Conservation (phyloP, 495 filamentous ascomycete genomes). For the Annulohypoxylon stygium region DNA sequence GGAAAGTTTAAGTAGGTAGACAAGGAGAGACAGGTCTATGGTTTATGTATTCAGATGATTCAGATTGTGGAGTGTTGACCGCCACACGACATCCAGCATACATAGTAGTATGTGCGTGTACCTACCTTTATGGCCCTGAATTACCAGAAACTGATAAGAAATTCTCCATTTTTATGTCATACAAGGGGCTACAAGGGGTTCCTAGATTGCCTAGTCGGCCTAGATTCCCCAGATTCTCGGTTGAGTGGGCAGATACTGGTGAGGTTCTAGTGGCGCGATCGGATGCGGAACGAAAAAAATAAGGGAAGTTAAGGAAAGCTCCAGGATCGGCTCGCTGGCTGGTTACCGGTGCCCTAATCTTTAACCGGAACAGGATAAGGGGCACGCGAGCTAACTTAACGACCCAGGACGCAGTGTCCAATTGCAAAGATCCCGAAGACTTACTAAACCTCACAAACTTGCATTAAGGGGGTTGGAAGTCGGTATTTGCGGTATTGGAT, state of each 20-base stretch:
- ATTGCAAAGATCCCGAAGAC: conserved; percentile 18
- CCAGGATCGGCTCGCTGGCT: no score
- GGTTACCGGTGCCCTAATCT: conserved; percentile 11
- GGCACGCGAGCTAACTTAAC: conserved; percentile 41
- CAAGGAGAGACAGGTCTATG: conserved; percentile 25
- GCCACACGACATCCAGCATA: conserved; percentile 20
- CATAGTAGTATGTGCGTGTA: not conserved
- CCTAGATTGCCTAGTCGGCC: conserved; percentile 7
- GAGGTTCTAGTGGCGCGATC: conserved; percentile 40
- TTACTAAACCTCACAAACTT: not conserved
- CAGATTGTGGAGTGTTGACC: conserved; percentile 26
- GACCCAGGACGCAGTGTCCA: not conserved
- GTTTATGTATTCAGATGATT: conserved; percentile 31
- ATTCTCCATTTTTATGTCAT: conserved; percentile 43
- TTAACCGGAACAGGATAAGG: conserved; percentile 34
- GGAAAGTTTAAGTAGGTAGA: not conserved
- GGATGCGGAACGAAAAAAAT: conserved; percentile 39
- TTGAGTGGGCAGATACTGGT: conserved; percentile 36
- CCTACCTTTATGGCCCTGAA: not conserved
- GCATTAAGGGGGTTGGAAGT: conserved; percentile 6
- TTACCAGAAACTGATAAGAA: conserved; percentile 26
- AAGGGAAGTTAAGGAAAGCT: conserved; percentile 34
- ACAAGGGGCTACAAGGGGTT: conserved; percentile 41
- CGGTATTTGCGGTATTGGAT: not conserved
- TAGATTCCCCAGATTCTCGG: conserved; percentile 44